Evolutionary conservation across 176 grass and related monocot species (phyloP), one percentile per base, ranked within the genome.

Genomic region (Triticum dicoccoides): DNA sequence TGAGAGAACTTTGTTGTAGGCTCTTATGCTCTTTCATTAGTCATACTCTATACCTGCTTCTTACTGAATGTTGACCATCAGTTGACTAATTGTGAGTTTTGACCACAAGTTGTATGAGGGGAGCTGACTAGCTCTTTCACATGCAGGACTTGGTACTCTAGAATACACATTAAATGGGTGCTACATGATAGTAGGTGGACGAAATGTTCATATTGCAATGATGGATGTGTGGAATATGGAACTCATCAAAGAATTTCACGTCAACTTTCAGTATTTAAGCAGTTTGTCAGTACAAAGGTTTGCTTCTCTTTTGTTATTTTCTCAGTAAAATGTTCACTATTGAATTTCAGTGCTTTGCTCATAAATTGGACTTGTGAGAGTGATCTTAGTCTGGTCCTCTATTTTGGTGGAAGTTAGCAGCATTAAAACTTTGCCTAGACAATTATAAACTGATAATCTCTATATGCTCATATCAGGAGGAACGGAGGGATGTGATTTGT

Each of bases 201-300:
- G 88, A 10, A 94, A 95, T 87, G 96, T 91, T 49, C 96, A 98
- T 78, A 27, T 98, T 18, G 96, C 91, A 44, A 91, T 95, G 90
- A 94, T 98, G 65, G 96, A 95, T 86, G 88, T 95, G 93, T 65
- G 92, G 25, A 90, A 75, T 73, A 78, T 94, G 88, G 84, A 95
- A 80, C 86, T 93, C 58, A 85, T 98, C 73, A 98, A 98, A 73
- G 96, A 95, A 75, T 95, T 95, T 88, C 89, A 98, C 93, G 93
- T 94, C 52, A 82, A 49, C 58, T 72, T 84, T 63, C 52, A 80
- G 45, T 83, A 61, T 80, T 76, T 11, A 45, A 81, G 58, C 1
- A 24, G 41, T 76, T 69, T 77, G 15, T 17, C 3, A 77, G 14
- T 33, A 62, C 20, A 13, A 10, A 9, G 37, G 3, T 49, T 52